Conservation (phyloP, 495 filamentous ascomycete genomes). For the Trichodelitschia bisporula region DNA sequence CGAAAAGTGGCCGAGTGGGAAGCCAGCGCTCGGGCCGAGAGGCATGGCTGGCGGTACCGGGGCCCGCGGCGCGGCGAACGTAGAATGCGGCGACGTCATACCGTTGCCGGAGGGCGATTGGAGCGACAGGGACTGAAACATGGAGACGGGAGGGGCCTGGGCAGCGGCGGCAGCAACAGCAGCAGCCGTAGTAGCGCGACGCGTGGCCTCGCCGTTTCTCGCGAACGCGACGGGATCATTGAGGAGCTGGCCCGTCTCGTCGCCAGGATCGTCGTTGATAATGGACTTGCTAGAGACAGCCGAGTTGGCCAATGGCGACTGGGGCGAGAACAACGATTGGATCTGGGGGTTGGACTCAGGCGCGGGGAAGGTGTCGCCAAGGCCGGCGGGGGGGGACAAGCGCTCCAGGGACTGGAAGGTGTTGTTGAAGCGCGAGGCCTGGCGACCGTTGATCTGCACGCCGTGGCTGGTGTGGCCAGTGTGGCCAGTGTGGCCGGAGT, state of each 20-base stretch:
- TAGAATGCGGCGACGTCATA: conserved; percentile 25
- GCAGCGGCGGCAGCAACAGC: no score
- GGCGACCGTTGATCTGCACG: conserved; percentile 31
- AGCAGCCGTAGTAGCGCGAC: conserved; percentile 52
- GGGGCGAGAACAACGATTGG: conserved; percentile 56
- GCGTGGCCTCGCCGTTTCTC: conserved; percentile 41
- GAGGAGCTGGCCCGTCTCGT: conserved; percentile 63
- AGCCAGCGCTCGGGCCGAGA: conserved; percentile 16
- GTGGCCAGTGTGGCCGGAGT: no score
- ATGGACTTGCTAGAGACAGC: conserved; percentile 58
- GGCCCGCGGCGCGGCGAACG: conserved; percentile 24
- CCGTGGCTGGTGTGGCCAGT: background rate
- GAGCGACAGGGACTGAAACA: conserved; percentile 45
- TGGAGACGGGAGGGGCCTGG: conserved; percentile 46
- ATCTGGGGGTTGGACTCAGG: conserved; percentile 37
- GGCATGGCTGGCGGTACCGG: conserved; percentile 34
- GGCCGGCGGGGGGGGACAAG: conserved; percentile 36
- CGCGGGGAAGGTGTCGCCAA: conserved; percentile 27
- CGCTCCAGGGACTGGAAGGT: conserved; percentile 51
- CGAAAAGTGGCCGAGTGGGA: conserved; percentile 27
- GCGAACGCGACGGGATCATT: conserved; percentile 71
- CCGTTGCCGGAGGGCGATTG: conserved; percentile 26
- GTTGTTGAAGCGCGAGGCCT: conserved; percentile 53
- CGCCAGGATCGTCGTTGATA: conserved; percentile 57
- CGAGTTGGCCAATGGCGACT: conserved; percentile 60